phyloP scores from a whole-genome alignment of 305 asterid species.

The Lippia alba region DNA sequence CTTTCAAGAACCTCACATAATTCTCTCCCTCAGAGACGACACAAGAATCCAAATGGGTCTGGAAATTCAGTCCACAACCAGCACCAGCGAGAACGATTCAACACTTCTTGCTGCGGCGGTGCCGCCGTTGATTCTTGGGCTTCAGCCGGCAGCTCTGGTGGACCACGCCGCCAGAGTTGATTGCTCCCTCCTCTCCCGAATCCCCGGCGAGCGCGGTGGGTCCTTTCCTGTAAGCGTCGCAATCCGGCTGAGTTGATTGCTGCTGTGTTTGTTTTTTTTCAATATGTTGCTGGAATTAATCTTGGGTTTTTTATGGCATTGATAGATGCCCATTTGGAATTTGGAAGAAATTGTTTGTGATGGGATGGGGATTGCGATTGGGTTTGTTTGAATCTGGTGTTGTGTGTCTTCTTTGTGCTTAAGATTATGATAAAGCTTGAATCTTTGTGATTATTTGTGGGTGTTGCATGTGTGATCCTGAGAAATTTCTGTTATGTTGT shows the following conservation, averaged over 20 bases:
- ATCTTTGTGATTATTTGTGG: slow-evolving; percentile 27
- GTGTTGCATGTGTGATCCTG: slow-evolving; percentile 2
- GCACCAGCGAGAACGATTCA: background rate
- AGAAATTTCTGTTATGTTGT: slow-evolving; percentile 12
- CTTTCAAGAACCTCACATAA: slow-evolving; percentile 12
- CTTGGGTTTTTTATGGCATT: slow-evolving; percentile 21
- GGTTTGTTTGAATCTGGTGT: background rate
- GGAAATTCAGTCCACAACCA: slow-evolving; percentile 52
- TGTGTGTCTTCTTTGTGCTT: slow-evolving; percentile 26
- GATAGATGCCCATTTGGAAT: slow-evolving; percentile 14
- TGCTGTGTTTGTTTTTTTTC: background rate
- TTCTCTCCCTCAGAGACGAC: background rate
- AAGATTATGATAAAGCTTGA: slow-evolving; percentile 31
- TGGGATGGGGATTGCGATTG: background rate
- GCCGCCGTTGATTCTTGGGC: slow-evolving; percentile 50
- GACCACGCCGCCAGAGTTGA: slow-evolving; percentile 92
- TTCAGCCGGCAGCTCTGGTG: slow-evolving; percentile 89
- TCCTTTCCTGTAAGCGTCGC: slow-evolving; percentile 86
- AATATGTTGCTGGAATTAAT: slow-evolving; percentile 18
- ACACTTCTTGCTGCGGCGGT: slow-evolving; percentile 17
- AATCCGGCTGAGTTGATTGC: background rate
- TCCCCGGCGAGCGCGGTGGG: slow-evolving; percentile 92
- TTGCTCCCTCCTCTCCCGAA: slow-evolving; percentile 83
- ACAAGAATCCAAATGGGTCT: slow-evolving; percentile 55
- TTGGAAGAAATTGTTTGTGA: slow-evolving; percentile 11